Evolutionary conservation across 2,329 filamentous ascomycete species (phyloP).

Genomic region (Aspergillus texensis): DNA sequence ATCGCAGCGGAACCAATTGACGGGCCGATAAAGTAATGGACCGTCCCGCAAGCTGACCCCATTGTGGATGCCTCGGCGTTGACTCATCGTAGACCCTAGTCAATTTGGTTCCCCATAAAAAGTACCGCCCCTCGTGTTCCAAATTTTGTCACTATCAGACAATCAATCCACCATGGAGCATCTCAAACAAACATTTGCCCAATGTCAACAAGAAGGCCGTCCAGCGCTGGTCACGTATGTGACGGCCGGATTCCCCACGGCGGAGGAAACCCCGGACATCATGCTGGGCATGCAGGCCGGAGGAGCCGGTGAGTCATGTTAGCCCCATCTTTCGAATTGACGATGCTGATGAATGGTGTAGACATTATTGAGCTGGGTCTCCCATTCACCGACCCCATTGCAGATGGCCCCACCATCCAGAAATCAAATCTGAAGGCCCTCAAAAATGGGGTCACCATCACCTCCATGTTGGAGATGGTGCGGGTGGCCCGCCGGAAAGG

Average conservation of each 20-base stretch:
- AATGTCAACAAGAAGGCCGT: conserved; percentile 59
- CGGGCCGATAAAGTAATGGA: no score
- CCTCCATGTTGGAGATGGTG: conserved; percentile 77
- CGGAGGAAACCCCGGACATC: conserved; percentile 77
- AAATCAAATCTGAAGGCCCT: conserved; percentile 86
- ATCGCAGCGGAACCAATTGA: not conserved
- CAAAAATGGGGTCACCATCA: conserved; percentile 80
- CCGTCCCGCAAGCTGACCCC: not conserved
- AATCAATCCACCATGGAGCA: conserved; percentile 43
- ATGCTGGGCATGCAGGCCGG: conserved; percentile 87
- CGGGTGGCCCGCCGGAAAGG: conserved; percentile 74
- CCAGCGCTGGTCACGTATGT: conserved; percentile 89
- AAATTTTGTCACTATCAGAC: not conserved
- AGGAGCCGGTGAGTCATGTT: conserved; percentile 67
- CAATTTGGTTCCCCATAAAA: not conserved
- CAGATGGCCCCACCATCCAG: conserved; percentile 93
- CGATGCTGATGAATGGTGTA: conserved; percentile 35
- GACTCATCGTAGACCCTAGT: not conserved
- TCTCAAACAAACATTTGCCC: conserved; percentile 55
- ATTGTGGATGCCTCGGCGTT: not conserved
- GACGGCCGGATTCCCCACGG: conserved; percentile 83
- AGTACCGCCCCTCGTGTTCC: not conserved
- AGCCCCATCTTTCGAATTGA: not conserved
- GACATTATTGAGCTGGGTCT: conserved; percentile 93
- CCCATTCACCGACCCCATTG: conserved; percentile 94